Evolutionary conservation across 306 rosid species (phyloP), one percentile per base, ranked within the genome.

Genomic region (Lathyrus oleraceus): DNA sequence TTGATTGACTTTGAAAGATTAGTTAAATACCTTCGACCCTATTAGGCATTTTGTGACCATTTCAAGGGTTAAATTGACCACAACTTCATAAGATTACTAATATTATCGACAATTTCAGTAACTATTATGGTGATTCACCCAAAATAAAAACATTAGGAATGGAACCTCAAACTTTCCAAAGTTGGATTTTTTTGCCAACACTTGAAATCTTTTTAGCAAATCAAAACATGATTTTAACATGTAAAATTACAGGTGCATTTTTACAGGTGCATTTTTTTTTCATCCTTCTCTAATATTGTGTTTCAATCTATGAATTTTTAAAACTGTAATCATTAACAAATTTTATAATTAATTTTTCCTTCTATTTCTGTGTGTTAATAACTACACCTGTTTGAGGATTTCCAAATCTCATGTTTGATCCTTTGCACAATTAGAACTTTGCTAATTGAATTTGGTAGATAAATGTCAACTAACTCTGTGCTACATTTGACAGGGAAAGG

Each of bases 401-500:
- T 10, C 56, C 36, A 69, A 16, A 71, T 81, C 23, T 71, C 17
- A 19, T 59, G 28, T 21, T 69, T 77, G 13, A 4, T 40, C 25
- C 71, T 54, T 23, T 59, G 47, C 25, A 25, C 39, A 21, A 36
- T 67, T 72, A 61, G 64, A 27, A 67, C 12, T 43, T 19, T 57
- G 23, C 53, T 48, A 14, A 57, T 73, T 65, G 45, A 73, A 57
- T 81, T 13, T 4, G 57, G 60, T 8, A 60, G 32, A 65, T 64
- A 21, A 35, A 28, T 71, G 30, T 81, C 27, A 74, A 28, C 63
- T 78, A 69, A 67, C 75, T 61, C 40, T 25, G 16, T 77, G 72
- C 63, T 77, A 6, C 36, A 48, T 81, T 83, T 80, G 82, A 82
- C 61, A 90, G 96, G 92, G 86, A 58, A 76, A 81, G 69, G 94